phyloP scores from a whole-genome alignment of 78 protist genomes.

The Diacronema lutheri region DNA sequence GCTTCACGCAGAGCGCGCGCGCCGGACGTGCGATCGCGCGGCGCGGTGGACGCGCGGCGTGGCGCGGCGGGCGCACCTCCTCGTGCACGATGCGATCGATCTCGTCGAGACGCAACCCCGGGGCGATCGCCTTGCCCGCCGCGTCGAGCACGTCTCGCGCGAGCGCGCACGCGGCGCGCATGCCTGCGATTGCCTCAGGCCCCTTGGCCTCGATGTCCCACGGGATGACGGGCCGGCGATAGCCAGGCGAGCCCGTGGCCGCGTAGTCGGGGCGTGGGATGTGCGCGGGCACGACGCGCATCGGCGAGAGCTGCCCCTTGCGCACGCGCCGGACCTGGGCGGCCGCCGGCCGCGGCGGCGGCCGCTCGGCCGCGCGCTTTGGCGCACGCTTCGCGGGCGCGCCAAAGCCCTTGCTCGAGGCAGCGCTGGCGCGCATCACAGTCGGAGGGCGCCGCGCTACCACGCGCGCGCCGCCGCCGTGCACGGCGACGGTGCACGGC shows the following conservation, averaged over 20 bases:
- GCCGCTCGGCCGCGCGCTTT: no score
- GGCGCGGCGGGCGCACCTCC: neutral
- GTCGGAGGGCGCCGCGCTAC: no score
- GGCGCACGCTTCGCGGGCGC: no score
- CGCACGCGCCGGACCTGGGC: neutral
- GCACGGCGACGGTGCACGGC: no score
- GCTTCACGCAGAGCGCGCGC: neutral
- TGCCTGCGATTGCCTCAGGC: slow-evolving; percentile 21
- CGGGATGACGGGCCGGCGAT: neutral
- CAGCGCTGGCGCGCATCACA: no score
- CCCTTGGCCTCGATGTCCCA: slow-evolving; percentile 10
- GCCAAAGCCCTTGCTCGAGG: no score
- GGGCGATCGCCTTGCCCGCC: slow-evolving; percentile 64
- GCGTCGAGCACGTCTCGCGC: slow-evolving; percentile 65
- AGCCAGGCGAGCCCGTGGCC: slow-evolving; percentile 19
- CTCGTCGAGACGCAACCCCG: slow-evolving; percentile 42
- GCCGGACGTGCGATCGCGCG: neutral
- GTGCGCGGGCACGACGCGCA: slow-evolving; percentile 41
- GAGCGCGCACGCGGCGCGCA: slow-evolving; percentile 7
- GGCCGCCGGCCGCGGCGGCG: no score
- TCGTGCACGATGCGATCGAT: slow-evolving; percentile 12
- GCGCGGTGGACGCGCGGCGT: no score
- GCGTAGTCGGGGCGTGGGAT: slow-evolving; percentile 58
- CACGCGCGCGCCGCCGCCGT: no score
- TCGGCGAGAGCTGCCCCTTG: slow-evolving; percentile 10